These are phyloP conservation scores for Teratosphaeriaceae sp. DNA, from an alignment of 2,329 filamentous ascomycete species.

Conservation along the genomic window DNA sequence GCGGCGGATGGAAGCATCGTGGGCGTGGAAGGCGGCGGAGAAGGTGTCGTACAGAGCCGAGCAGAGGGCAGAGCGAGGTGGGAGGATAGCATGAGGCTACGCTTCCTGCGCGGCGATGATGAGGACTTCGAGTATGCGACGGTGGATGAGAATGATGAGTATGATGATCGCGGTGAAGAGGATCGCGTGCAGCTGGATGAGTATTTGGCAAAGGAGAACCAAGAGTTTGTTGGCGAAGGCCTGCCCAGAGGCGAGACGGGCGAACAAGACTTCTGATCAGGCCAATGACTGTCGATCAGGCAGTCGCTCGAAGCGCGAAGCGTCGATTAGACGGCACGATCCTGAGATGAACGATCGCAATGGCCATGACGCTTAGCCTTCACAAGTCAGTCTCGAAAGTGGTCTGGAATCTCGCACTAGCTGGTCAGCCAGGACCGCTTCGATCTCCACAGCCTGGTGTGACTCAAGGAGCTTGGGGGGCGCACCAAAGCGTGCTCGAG, in stretches of 20 bases:
- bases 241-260: constrained; percentile 40
- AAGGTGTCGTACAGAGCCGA: constrained; percentile 49
- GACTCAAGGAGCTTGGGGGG: too few relatives aligned
- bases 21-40: constrained; percentile 50
- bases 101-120: constrained; percentile 70
- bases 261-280: constrained; percentile 43
- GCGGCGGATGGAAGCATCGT: constrained; percentile 51
- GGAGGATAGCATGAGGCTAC: constrained; percentile 62
- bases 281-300: too few relatives aligned
- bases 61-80: constrained; percentile 64
- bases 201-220: constrained; percentile 74
- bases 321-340: too few relatives aligned
- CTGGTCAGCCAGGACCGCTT: too few relatives aligned
- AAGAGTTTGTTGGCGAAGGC: constrained; percentile 27
- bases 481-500: too few relatives aligned
- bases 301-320: too few relatives aligned
- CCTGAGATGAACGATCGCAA: too few relatives aligned
- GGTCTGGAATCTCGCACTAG: too few relatives aligned
- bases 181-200: constrained; percentile 61
- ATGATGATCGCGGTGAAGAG: constrained; percentile 58
- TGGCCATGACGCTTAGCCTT: too few relatives aligned
- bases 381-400: too few relatives aligned
- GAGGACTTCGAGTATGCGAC: constrained; percentile 68
- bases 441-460: too few relatives aligned
- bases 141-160: constrained; percentile 67